These are phyloP conservation scores for Zalerion maritima DNA, from an alignment of 495 filamentous ascomycete genomes.

Conservation along the genomic window DNA sequence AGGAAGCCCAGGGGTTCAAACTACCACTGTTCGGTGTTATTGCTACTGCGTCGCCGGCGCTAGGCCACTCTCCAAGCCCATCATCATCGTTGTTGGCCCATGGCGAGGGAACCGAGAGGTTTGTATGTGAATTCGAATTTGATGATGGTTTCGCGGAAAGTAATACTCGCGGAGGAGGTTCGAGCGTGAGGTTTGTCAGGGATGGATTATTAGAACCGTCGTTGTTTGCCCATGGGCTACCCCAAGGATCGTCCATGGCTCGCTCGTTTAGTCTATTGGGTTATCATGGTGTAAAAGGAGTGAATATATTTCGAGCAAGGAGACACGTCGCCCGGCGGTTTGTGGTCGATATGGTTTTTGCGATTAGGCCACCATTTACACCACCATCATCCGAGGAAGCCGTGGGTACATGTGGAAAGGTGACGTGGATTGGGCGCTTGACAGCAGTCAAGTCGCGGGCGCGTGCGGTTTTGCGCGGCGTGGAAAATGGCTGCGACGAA, in stretches of 20 bases:
- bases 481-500: too few relatives aligned
- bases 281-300: conserved; percentile 1
- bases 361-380: too few relatives aligned
- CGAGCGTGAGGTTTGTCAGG: conserved; percentile 22
- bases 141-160: conserved; percentile 22
- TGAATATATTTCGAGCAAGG: conserved; percentile 4
- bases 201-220: conserved; percentile 16
- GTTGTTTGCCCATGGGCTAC: conserved; percentile 31
- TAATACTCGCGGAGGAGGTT: conserved; percentile 29
- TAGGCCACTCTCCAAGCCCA: conserved; percentile 26
- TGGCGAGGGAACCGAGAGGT: conserved; percentile 21
- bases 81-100: conserved; percentile 28
- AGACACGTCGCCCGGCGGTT: too few relatives aligned
- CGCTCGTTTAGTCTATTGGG: not conserved
- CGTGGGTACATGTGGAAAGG: too few relatives aligned
- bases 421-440: too few relatives aligned
- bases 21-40: conserved; percentile 11
- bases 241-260: conserved; percentile 45
- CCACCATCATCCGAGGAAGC: too few relatives aligned
- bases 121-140: too few relatives aligned
- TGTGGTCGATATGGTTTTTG: too few relatives aligned
- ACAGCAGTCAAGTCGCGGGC: too few relatives aligned
- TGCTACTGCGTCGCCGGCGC: conserved; percentile 13
- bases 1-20: conserved; percentile 24
- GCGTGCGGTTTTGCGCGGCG: too few relatives aligned